Percentiles rank a stretch among this genome's conserved stretches.
Conservation (phyloP, 1,139 yeast species). For the Kodamaea fungicola region DNA sequence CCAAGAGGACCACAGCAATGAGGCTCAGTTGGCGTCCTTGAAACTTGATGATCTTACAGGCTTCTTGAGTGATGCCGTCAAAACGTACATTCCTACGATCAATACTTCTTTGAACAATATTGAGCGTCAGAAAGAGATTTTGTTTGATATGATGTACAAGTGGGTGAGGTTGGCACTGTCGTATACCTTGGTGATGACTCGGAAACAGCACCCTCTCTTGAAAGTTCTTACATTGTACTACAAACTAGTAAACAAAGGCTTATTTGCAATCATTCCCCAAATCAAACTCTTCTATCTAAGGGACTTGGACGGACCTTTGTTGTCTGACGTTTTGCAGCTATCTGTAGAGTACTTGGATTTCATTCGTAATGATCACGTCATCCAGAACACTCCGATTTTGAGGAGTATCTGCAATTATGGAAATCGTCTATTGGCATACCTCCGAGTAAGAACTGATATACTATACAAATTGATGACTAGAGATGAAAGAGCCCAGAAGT, state of each 20-base stretch:
- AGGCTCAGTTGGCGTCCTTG: conserved; percentile 5
- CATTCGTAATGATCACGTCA: conserved; percentile 1
- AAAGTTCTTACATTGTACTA: conserved; percentile 33
- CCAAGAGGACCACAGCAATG: background rate
- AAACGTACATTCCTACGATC: conserved; percentile 27
- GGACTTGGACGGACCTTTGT: conserved; percentile 43
- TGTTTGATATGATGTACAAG: conserved; percentile 34
- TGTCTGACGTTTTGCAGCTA: conserved; percentile 33
- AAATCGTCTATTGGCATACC: conserved; percentile 30
- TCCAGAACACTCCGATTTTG: conserved; percentile 18
- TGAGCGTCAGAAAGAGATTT: conserved; percentile 30
- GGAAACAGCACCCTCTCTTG: conserved; percentile 28
- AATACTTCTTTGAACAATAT: conserved; percentile 23
- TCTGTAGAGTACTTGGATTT: conserved; percentile 7
- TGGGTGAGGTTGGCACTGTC: conserved; percentile 42
- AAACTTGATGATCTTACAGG: conserved; percentile 24
- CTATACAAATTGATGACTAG: conserved; percentile 30
- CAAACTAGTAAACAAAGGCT: conserved; percentile 32
- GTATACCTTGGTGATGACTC: conserved; percentile 21
- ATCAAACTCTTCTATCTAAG: conserved; percentile 39
- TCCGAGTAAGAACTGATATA: conserved; percentile 21
- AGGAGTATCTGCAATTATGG: conserved; percentile 29
- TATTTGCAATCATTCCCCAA: conserved; percentile 41
- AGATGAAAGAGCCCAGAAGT: conserved; percentile 19
- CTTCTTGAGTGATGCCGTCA: conserved; percentile 25